phyloP scores from a whole-genome alignment of 805 yeast species.

The Kazachstania taianensis region DNA sequence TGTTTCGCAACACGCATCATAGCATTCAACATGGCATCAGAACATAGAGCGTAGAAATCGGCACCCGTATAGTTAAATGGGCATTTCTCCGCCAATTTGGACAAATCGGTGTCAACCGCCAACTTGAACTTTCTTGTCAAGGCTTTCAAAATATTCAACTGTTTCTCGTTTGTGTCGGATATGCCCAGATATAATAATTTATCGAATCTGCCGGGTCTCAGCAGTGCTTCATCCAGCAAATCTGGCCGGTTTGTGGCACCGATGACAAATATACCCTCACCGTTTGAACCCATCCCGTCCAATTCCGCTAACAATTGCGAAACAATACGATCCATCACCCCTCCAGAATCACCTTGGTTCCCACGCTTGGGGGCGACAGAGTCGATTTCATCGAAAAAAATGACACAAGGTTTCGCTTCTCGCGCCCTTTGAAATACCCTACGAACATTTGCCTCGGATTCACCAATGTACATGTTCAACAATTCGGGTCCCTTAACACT shows the following conservation, averaged over 20 bases:
- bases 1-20: conserved; percentile 81
- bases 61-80: conserved; percentile 96
- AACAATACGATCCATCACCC: conserved; percentile 97
- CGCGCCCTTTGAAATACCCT: conserved; percentile 88
- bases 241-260: conserved; percentile 99
- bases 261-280: conserved; percentile 87
- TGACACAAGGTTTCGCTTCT: conserved; percentile 96
- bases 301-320: conserved; percentile 90
- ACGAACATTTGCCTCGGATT: conserved; percentile 94
- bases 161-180: conserved; percentile 83
- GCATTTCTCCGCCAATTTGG: conserved; percentile 53
- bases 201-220: conserved; percentile 93
- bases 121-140: conserved; percentile 73
- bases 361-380: conserved; percentile 98
- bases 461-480: conserved; percentile 96
- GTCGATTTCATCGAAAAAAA: conserved; percentile 94
- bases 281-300: conserved; percentile 85
- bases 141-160: conserved; percentile 75
- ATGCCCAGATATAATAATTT: conserved; percentile 91
- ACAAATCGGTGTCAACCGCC: conserved; percentile 48
- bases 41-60: conserved; percentile 91
- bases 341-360: conserved; percentile 97
- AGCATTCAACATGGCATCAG: conserved; percentile 92
- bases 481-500: conserved; percentile 97
- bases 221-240: conserved; percentile 81